Percentiles rank a stretch among this genome's conserved stretches.
Evolutionary conservation across 495 filamentous ascomycete genomes (phyloP).

Genomic region (Lindgomyces ingoldianus): DNA sequence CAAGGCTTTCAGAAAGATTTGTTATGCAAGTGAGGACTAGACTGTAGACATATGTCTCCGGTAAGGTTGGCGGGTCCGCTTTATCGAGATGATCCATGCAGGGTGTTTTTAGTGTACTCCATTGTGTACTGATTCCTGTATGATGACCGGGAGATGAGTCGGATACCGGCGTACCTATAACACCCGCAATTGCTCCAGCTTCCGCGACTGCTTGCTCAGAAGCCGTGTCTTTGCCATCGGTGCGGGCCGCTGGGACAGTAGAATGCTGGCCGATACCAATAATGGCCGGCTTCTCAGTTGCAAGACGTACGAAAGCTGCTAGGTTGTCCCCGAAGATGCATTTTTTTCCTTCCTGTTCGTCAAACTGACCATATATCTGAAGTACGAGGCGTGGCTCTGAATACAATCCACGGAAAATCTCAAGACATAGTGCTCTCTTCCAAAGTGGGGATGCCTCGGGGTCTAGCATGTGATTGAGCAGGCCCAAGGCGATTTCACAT

Average conservation of each 20-base stretch:
- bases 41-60: conserved; percentile 92
- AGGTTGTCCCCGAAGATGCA: conserved; percentile 78
- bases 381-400: conserved; percentile 74
- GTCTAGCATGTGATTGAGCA: conserved; percentile 87
- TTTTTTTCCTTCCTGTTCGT: conserved; percentile 70
- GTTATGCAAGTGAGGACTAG: conserved; percentile 86
- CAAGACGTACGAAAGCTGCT: conserved; percentile 79
- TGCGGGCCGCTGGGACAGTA: conserved; percentile 62
- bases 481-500: conserved; percentile 78
- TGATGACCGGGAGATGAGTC: conserved; percentile 47
- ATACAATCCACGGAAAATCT: conserved; percentile 82
- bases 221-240: conserved; percentile 48
- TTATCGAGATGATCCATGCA: conserved; percentile 97
- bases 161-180: conserved; percentile 74
- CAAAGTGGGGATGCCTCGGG: conserved; percentile 74
- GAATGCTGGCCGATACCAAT: conserved; percentile 89
- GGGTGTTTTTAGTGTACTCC: conserved; percentile 83
- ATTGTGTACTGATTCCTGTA: conserved; percentile 80
- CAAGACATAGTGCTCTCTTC: conserved; percentile 89
- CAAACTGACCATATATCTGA: conserved; percentile 78
- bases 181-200: conserved; percentile 81
- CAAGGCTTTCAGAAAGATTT: conserved; percentile 84
- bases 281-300: conserved; percentile 81
- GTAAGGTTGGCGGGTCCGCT: conserved; percentile 74
- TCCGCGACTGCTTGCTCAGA: conserved; percentile 85